These are phyloP conservation scores for Craterostigma plantagineum DNA, from an alignment of 257 asterid genomes.

Conservation along the genomic window DNA sequence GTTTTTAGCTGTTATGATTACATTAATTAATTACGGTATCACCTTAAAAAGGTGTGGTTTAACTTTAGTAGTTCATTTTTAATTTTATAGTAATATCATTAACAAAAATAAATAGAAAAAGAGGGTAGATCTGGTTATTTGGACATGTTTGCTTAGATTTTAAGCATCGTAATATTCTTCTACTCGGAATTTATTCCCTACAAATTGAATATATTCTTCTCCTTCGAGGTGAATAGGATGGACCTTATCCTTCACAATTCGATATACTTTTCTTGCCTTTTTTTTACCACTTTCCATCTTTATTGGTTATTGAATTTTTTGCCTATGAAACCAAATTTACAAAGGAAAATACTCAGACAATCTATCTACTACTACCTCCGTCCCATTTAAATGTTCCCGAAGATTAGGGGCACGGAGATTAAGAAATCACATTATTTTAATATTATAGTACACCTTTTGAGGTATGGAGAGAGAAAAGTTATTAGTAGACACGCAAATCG, in stretches of 20 bases:
- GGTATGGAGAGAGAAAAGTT: too few relatives aligned
- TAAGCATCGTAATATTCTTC: constrained; percentile 53
- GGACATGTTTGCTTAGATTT: constrained; percentile 41
- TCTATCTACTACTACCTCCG: too few relatives aligned
- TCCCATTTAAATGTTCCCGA: too few relatives aligned
- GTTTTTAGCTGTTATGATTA: constrained; percentile 19
- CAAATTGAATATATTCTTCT: constrained; percentile 47
- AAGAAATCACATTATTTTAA: too few relatives aligned
- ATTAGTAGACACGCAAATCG: too few relatives aligned
- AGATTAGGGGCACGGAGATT: too few relatives aligned
- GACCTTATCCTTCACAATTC: constrained; percentile 13
- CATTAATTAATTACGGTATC: constrained; percentile 22
- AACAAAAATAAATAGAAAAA: neutral
- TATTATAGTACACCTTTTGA: too few relatives aligned
- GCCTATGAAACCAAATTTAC: too few relatives aligned
- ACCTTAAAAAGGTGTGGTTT: constrained; percentile 23
- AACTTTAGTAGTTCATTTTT: constrained; percentile 18
- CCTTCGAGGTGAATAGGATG: constrained; percentile 20
- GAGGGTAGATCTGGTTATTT: constrained; percentile 17
- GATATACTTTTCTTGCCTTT: neutral
- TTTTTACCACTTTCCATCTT: neutral
- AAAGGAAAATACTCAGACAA: too few relatives aligned
- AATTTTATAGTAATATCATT: neutral
- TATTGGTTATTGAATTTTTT: too few relatives aligned
- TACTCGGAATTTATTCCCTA: constrained; percentile 34